A percentile compares a stretch with the other conserved stretches of the same genome.
Evolutionary conservation across 305 asterid genomes (phyloP).

Genomic region (Vinca major): DNA sequence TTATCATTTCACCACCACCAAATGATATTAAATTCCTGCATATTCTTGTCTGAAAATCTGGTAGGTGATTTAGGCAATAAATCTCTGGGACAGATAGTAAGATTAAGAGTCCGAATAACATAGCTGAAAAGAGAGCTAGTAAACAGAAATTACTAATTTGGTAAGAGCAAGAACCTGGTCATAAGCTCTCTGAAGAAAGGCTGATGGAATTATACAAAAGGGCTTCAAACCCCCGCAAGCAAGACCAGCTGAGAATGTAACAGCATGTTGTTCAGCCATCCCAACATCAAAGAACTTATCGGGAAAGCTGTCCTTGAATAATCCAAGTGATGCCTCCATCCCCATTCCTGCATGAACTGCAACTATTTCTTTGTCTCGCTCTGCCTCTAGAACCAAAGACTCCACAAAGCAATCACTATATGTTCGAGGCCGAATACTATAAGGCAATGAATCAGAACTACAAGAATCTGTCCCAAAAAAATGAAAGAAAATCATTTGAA

Average conservation of each 20-base stretch:
- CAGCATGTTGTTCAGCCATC: constrained; percentile 98
- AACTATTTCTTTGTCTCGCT: constrained; percentile 63
- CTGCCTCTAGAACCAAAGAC: constrained; percentile 58
- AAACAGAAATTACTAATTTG: not conserved
- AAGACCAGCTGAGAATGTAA: constrained; percentile 84
- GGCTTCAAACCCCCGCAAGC: constrained; percentile 86
- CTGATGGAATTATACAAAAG: constrained; percentile 76
- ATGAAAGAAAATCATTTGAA: not conserved
- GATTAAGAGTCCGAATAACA: too few species aligned
- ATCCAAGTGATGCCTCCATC: constrained; percentile 61
- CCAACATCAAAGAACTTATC: constrained; percentile 74
- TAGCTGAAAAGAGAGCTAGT: not conserved
- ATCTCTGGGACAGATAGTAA: too few species aligned
- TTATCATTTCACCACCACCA: too few species aligned
- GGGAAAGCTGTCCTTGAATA: constrained; percentile 39
- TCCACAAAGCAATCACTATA: constrained; percentile 60
- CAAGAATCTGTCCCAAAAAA: constrained; percentile 26
- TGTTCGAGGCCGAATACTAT: constrained; percentile 33
- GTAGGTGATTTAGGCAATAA: too few species aligned
- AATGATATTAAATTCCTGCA: too few species aligned
- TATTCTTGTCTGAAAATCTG: too few species aligned
- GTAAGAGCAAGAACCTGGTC: constrained; percentile 53
- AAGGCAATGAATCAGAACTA: constrained; percentile 21
- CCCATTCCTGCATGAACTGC: constrained; percentile 90
- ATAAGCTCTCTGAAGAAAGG: constrained; percentile 83